Conservation (phyloP, 192 early-diverging fungal species). For the Entomortierella parvispora region DNA sequence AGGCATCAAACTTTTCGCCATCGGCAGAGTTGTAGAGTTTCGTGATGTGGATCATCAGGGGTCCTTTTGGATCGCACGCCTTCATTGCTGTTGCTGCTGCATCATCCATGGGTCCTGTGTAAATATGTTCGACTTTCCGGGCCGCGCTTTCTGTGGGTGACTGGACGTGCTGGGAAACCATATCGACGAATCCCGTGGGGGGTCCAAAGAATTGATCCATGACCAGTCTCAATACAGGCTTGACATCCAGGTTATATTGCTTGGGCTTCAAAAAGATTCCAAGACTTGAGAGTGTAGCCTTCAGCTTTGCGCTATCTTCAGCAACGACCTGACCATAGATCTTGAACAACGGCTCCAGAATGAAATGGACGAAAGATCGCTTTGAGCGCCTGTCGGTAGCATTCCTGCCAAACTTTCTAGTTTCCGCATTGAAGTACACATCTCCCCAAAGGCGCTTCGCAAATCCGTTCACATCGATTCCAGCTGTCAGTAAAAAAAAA, state of each 20-base stretch:
- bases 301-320: conserved; percentile 79
- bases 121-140: conserved; percentile 67
- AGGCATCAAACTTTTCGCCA: conserved; percentile 86
- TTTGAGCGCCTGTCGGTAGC: conserved; percentile 63
- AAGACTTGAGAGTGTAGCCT: conserved; percentile 74
- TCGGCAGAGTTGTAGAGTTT: conserved; percentile 93
- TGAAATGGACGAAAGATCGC: conserved; percentile 96
- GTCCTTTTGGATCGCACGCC: conserved; percentile 86
- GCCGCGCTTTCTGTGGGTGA: conserved; percentile 84
- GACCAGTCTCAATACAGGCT: conserved; percentile 84
- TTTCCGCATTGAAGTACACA: conserved; percentile 86
- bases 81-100: conserved; percentile 75
- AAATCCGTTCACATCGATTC: conserved; percentile 81
- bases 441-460: conserved; percentile 97
- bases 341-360: conserved; percentile 96
- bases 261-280: conserved; percentile 85
- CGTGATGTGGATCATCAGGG: conserved; percentile 91
- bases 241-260: conserved; percentile 84
- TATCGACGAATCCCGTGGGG: conserved; percentile 89
- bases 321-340: conserved; percentile 87
- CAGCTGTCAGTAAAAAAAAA: conserved; percentile 38
- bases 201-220: conserved; percentile 92
- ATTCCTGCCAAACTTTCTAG: conserved; percentile 84
- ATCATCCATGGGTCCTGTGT: conserved; percentile 70
- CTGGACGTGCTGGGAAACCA: conserved; percentile 81